phyloP scores from a whole-genome alignment of 805 yeast genomes.

The Sugiyamaella smithiae region DNA sequence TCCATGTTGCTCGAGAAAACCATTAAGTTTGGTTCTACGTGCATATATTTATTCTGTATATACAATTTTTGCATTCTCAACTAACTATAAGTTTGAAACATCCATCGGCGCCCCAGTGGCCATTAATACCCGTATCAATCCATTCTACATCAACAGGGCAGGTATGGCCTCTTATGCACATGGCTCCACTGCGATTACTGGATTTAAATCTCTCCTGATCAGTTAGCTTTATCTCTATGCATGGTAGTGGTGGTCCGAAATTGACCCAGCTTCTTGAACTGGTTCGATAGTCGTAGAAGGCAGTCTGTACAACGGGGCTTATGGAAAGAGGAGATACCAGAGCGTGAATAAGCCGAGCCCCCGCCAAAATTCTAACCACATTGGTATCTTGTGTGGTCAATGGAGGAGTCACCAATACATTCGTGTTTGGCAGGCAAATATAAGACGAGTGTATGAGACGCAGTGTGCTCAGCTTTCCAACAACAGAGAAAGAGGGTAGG shows the following conservation, averaged over 20 bases:
- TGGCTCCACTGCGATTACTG: constrained; percentile 26
- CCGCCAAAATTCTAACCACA: constrained; percentile 33
- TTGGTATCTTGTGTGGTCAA: constrained; percentile 26
- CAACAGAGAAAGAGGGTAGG: constrained; percentile 25
- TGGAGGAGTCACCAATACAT: constrained; percentile 9
- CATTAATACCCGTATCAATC: constrained; percentile 27
- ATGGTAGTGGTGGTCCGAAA: constrained; percentile 32
- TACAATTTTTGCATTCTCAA: not conserved
- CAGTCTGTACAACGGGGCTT: constrained; percentile 38
- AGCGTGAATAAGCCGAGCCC: constrained; percentile 35
- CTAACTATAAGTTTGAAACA: constrained; percentile 22
- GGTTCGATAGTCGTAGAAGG: constrained; percentile 24
- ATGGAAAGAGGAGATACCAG: constrained; percentile 29
- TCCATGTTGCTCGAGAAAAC: too few species aligned
- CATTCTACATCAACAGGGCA: constrained; percentile 22
- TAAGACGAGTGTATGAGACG: constrained; percentile 31
- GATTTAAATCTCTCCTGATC: constrained; percentile 25
- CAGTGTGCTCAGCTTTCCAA: constrained; percentile 27
- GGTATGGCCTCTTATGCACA: constrained; percentile 29
- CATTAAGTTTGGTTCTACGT: too few species aligned
- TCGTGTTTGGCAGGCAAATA: constrained; percentile 15
- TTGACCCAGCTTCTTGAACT: constrained; percentile 13
- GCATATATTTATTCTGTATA: not conserved
- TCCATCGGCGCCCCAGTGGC: constrained; percentile 30
- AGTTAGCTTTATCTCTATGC: constrained; percentile 29